phyloP scores from a whole-genome alignment of 768 basidiomycete genomes.

The Pleurotus cornucopiae region DNA sequence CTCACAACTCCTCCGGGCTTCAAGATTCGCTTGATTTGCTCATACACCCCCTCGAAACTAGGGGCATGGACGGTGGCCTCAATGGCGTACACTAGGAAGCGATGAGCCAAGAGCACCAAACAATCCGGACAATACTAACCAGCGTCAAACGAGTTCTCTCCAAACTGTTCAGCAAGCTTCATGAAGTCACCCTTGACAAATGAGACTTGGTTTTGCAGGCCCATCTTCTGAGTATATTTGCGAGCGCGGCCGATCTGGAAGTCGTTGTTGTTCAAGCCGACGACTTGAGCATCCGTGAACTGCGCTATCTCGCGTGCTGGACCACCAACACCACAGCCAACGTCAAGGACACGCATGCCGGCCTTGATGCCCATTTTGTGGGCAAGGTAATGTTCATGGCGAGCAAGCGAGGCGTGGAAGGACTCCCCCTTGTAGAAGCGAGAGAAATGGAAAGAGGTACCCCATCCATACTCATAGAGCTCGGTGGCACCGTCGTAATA shows the following conservation, averaged over 20 bases:
- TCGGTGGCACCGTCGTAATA: constrained; percentile 97
- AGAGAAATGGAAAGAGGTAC: constrained; percentile 91
- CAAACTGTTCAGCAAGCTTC: constrained; percentile 89
- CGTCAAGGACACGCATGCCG: constrained; percentile 95
- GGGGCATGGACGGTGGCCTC: constrained; percentile 98
- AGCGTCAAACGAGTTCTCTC: constrained; percentile 91
- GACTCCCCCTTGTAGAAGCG: constrained; percentile 93
- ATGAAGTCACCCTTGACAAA: constrained; percentile 96
- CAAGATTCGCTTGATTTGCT: constrained; percentile 87
- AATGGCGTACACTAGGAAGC: constrained; percentile 78
- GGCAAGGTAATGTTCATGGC: constrained; percentile 97
- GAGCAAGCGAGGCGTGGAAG: constrained; percentile 71
- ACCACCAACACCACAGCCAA: constrained; percentile 97
- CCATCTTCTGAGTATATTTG: constrained; percentile 74
- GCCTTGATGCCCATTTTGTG: constrained; percentile 78
- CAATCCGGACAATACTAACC: constrained; percentile 43
- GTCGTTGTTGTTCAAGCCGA: constrained; percentile 94
- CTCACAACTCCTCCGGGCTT: constrained; percentile 94
- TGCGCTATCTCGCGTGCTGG: constrained; percentile 93
- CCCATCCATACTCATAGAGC: constrained; percentile 94
- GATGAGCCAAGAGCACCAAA: neutral
- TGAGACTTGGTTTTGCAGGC: constrained; percentile 69
- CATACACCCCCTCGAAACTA: constrained; percentile 92
- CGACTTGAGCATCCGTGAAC: constrained; percentile 80
- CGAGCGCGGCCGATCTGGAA: constrained; percentile 89